These are phyloP conservation scores for Betula pendula DNA, from an alignment of 306 rosid genomes.

Conservation along the genomic window DNA sequence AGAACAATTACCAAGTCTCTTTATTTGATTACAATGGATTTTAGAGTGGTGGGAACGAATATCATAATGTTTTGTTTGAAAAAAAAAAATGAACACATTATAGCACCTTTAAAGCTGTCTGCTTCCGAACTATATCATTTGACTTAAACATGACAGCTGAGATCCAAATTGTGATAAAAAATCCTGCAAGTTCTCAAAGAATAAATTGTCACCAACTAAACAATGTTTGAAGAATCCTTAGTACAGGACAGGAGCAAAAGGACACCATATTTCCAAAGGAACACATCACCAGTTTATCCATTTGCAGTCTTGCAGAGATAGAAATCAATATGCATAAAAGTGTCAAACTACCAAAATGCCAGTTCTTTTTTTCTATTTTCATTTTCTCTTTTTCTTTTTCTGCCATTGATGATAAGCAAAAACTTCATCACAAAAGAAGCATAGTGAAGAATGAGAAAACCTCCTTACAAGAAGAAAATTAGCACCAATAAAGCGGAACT, in stretches of 20 bases:
- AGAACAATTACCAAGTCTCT: slow-evolving; percentile 34
- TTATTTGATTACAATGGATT: background rate
- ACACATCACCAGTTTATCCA: background rate
- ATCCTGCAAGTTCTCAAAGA: slow-evolving; percentile 58
- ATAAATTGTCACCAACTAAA: slow-evolving; percentile 16
- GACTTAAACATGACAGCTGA: slow-evolving; percentile 90
- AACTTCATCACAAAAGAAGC: background rate
- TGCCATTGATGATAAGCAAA: background rate
- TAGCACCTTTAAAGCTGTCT: slow-evolving; percentile 88
- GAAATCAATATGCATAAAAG: too few species aligned
- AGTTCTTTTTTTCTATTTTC: too few species aligned
- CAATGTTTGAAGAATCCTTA: slow-evolving; percentile 13
- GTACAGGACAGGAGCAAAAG: slow-evolving; percentile 17
- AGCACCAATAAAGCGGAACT: background rate
- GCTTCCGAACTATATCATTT: slow-evolving; percentile 80
- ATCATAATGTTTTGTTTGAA: background rate
- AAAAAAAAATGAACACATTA: background rate
- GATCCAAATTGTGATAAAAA: slow-evolving; percentile 76
- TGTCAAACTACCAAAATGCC: too few species aligned
- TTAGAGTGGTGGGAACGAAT: background rate
- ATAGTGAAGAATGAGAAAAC: background rate
- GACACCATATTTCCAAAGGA: slow-evolving; percentile 18
- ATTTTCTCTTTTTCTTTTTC: background rate
- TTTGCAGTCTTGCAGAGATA: too few species aligned
- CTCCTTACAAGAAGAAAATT: too few species aligned